phyloP scores from a whole-genome alignment of 805 yeast genomes.

The Suhomyces pyralidae region DNA sequence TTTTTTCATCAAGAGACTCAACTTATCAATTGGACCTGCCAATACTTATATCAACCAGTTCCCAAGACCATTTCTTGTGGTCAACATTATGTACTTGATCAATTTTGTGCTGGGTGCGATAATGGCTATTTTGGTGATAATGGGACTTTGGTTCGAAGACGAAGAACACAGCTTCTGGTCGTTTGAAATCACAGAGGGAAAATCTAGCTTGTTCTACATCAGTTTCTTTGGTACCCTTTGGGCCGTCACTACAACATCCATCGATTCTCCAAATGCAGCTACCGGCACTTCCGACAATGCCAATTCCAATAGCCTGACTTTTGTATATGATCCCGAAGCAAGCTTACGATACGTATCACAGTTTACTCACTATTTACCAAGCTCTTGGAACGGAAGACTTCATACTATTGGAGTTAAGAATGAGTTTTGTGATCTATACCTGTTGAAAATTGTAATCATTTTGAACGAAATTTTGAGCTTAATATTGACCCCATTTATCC shows the following conservation, averaged over 20 bases:
- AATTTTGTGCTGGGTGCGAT: slow-evolving; percentile 82
- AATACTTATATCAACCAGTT: slow-evolving; percentile 83
- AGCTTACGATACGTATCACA: slow-evolving; percentile 76
- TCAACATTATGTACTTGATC: slow-evolving; percentile 35
- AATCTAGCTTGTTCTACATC: slow-evolving; percentile 81
- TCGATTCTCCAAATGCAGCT: slow-evolving; percentile 25
- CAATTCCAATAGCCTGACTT: slow-evolving; percentile 24
- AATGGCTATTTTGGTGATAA: slow-evolving; percentile 67
- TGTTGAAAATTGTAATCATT: slow-evolving; percentile 67
- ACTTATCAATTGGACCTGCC: slow-evolving; percentile 75
- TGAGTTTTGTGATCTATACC: slow-evolving; percentile 78
- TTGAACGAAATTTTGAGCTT: slow-evolving; percentile 78
- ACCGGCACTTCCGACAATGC: slow-evolving; percentile 22
- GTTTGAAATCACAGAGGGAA: slow-evolving; percentile 79
- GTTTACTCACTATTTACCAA: slow-evolving; percentile 88
- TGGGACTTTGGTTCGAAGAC: slow-evolving; percentile 78
- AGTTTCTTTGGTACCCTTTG: slow-evolving; percentile 85
- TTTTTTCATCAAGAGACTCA: slow-evolving; percentile 75
- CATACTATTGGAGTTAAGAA: slow-evolving; percentile 82
- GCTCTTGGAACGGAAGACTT: slow-evolving; percentile 77
- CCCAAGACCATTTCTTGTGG: slow-evolving; percentile 63
- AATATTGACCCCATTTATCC: slow-evolving; percentile 80
- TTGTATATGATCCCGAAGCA: slow-evolving; percentile 90
- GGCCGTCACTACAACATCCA: slow-evolving; percentile 74
- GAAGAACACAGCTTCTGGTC: slow-evolving; percentile 76